Base-by-base conservation (phyloP, 2,329 filamentous ascomycete genomes). In the Byssoonygena ceratinophila region DNA sequence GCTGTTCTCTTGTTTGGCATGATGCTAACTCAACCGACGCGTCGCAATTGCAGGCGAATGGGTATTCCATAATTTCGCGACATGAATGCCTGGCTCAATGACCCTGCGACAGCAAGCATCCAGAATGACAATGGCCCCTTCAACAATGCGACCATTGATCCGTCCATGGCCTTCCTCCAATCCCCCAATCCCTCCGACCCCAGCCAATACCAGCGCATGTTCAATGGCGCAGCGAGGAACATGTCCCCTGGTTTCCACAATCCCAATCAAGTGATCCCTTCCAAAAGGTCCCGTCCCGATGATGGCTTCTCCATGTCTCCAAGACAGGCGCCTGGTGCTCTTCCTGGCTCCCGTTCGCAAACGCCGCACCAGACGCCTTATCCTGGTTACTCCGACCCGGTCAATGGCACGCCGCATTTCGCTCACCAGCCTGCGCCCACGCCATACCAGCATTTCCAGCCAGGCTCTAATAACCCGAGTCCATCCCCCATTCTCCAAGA, bases 401-500 rank as follows among this genome's bases (percentile, higher is more conserved):
- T 74, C 57, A 82, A 83, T 67, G 75, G 76, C 46, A 52, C 77
- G 62, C 80, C 79, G 64, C 79, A 79, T 58, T 78, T 81, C 48
- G 61, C 70, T 46, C 72, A 74, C 39, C 80, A 46, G 36, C 66
- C 67, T 46, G 83, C 84, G 63, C 81, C 82, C 16, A 81, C 78
- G 55, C 81, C 81, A 52, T 94, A 91, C 66, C 82, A 87, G 57
- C 90, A 95, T 71, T 85, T 88, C 63, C 81, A 85, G 59, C 84
- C 86, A 62, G 83, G 84, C 48, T 89, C 88, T 2, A 78, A 82
- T 47, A 92, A 89, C 67, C 85, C 87, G 56, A 95, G 88, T 36
- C 91, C 91, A 9, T 97, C 92, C 5, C 92, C 92, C 25, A 91
- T 94, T 57, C 89, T 96, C 57, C 90, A 94, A 64, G 77, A 81